phyloP scores from a whole-genome alignment of 257 asterid species.

The Coffea canephora region DNA sequence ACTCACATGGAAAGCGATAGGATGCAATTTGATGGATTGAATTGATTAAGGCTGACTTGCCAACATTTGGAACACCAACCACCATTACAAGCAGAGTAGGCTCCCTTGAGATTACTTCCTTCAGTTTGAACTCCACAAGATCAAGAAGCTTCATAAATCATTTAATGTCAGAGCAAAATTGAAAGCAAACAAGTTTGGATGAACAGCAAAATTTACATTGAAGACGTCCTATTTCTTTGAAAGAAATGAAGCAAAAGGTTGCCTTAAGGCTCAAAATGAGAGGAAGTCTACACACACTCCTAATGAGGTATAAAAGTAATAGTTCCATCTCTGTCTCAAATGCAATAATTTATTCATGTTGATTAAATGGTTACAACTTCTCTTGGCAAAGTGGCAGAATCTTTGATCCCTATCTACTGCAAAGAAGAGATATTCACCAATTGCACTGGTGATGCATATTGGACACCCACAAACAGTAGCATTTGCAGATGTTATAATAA shows the following conservation, averaged over 20 bases:
- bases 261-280: no score
- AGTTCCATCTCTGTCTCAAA: neutral
- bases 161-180: conserved; percentile 25
- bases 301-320: neutral
- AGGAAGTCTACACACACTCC: neutral
- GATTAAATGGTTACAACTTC: neutral
- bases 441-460: neutral
- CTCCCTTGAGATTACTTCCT: conserved; percentile 70
- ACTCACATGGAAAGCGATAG: conserved; percentile 73
- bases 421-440: neutral
- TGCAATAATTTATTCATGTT: no score
- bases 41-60: conserved; percentile 85
- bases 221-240: no score
- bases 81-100: conserved; percentile 92
- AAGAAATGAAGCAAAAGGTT: neutral
- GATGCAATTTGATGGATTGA: conserved; percentile 84
- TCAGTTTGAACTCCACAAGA: conserved; percentile 81
- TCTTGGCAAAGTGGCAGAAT: neutral
- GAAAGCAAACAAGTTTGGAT: neutral
- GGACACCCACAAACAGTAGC: neutral
- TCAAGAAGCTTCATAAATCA: conserved; percentile 71
- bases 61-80: conserved; percentile 97
- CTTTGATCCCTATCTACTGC: neutral
- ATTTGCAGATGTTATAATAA: neutral
- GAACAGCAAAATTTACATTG: neutral